Evolutionary conservation across 140 eudicot species (phyloP), one percentile per base, ranked within the genome.

Genomic region (Oenanthe javanica): DNA sequence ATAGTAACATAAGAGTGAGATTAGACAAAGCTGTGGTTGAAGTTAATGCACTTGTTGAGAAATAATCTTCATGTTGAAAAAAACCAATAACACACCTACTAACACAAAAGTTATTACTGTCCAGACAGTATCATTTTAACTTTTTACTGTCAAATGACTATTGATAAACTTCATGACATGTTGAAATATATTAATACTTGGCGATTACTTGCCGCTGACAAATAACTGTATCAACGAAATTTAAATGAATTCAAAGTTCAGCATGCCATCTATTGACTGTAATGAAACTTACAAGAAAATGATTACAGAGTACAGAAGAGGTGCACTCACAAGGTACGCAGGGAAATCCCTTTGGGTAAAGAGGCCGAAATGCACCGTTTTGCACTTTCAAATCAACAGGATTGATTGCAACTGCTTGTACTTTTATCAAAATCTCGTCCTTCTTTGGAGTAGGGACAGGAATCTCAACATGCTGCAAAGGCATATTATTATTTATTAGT

Each of bases 381-480:
- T 83, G 87, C 36, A 81, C 74, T 70, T 83, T 88, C 79, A 85
- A 88, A 79, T 88, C 89, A 59, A 85, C 23, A 43, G 87, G 87
- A 79, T 88, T 88, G 66, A 88, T 67, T 81, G 81, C 71, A 9
- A 82, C 72, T 3, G 91, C 91, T 80, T 85, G 86, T 13, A 83
- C 31, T 82, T 81, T 88, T 38, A 88, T 52, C 83, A 85, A 70
- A 47, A 88, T 74, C 69, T 88, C 86, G 66, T 84, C 86, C 23
- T 84, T 84, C 71, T 77, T 83, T 13, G 87, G 84, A 18, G 54
- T 73, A 38, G 91, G 91, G 63, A 85, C 77, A 25, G 84, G 86
- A 81, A 88, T 80, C 79, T 85, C 86, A 54, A 83, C 87, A 79
- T 85, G 87, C 91, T 88, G 83, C 15, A 72, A 81, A 40, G 42